Conservation (phyloP, 1,284 basidiomycete species). For the Pseudozyma tsukubaensis region DNA sequence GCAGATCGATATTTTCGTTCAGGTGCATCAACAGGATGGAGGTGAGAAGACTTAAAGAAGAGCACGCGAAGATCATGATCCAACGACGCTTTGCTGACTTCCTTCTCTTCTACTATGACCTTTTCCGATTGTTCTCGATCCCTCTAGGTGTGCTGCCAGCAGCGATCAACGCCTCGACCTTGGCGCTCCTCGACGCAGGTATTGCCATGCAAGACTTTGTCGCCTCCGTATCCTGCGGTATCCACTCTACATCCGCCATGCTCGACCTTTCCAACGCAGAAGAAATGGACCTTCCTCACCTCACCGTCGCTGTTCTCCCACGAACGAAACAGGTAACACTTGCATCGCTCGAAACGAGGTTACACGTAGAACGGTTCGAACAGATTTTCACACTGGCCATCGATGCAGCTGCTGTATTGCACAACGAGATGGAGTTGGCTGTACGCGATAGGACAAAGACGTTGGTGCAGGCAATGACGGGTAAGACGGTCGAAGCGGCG, state of each 20-base stretch:
- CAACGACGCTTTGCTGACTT: neutral
- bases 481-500: constrained; percentile 30
- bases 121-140: neutral
- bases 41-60: constrained; percentile 27
- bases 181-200: constrained; percentile 89
- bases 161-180: constrained; percentile 91
- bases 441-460: constrained; percentile 77
- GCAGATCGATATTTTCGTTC: constrained; percentile 91
- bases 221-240: constrained; percentile 76
- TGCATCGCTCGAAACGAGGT: constrained; percentile 90
- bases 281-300: constrained; percentile 87
- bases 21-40: constrained; percentile 92
- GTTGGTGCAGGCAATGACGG: constrained; percentile 72
- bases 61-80: neutral
- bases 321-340: constrained; percentile 83
- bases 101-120: neutral
- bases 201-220: constrained; percentile 92
- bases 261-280: constrained; percentile 88
- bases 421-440: constrained; percentile 83
- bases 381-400: constrained; percentile 84
- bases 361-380: constrained; percentile 91
- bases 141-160: constrained; percentile 78
- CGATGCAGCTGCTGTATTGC: constrained; percentile 82
- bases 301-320: constrained; percentile 89
- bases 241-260: constrained; percentile 74